Evolutionary conservation across 371 early-diverging fungal genomes (phyloP).

Genomic region (Parasitella parasitica): DNA sequence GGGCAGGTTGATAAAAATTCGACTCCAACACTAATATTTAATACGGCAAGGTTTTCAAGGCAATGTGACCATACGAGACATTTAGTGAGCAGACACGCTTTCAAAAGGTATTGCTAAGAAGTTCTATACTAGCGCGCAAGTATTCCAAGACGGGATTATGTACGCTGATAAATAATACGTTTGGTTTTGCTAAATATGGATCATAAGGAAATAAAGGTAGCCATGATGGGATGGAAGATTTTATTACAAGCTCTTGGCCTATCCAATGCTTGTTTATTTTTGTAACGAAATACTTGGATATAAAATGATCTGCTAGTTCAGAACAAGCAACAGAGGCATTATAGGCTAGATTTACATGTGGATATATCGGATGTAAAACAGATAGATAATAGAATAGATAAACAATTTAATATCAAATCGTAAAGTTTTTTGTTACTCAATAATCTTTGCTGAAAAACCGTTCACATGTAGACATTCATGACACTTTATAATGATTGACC

Average conservation of each 20-base stretch:
- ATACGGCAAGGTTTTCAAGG: conserved; percentile 95
- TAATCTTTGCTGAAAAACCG: conserved; percentile 98
- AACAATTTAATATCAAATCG: conserved; percentile 89
- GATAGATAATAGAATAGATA: conserved; percentile 50
- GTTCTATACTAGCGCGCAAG: no score
- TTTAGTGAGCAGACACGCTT: conserved; percentile 97
- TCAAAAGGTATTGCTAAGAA: conserved; percentile 90
- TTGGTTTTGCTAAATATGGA: no score
- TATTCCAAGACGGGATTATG: no score
- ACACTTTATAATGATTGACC: conserved; percentile 96
- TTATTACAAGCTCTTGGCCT: conserved; percentile 90
- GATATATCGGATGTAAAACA: neutral
- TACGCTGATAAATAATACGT: no score
- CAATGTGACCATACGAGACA: conserved; percentile 97
- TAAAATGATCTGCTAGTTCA: conserved; percentile 96
- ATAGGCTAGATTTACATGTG: conserved; percentile 43
- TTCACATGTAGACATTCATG: conserved; percentile 95
- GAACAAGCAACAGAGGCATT: conserved; percentile 91
- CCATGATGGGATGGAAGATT: conserved; percentile 86
- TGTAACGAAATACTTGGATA: no score
- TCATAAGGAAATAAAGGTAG: conserved; percentile 87
- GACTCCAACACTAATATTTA: conserved; percentile 98
- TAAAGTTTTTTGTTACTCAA: conserved; percentile 98
- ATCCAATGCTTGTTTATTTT: conserved; percentile 96
- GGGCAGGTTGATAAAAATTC: conserved; percentile 96